These are phyloP conservation scores for Colletotrichum destructivum DNA, from an alignment of 2,329 filamentous ascomycete species.

Conservation along the genomic window DNA sequence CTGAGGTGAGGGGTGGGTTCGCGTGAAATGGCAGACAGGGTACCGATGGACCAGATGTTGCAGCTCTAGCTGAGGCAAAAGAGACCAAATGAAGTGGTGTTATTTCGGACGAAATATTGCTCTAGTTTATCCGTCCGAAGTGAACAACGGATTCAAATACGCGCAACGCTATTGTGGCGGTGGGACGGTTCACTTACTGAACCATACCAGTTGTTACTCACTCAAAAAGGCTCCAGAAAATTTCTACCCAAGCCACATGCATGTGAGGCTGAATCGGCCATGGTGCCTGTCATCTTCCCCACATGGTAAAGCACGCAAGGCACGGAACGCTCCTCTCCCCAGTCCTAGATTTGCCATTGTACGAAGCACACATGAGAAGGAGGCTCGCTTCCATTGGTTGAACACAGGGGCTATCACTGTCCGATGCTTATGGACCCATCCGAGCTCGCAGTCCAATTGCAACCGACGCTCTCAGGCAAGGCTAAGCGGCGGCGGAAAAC, in stretches of 20 bases:
- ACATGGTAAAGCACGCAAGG: conserved; percentile 41
- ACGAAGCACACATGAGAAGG: not conserved
- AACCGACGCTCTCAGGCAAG: not conserved
- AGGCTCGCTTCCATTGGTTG: conserved; percentile 7
- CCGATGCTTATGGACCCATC: not conserved
- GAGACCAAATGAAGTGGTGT: no score
- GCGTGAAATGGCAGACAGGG: conserved; percentile 11
- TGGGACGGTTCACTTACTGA: conserved; percentile 2
- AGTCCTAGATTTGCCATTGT: no score
- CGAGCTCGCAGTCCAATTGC: not conserved
- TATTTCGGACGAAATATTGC: no score
- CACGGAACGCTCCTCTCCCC: conserved; percentile 9
- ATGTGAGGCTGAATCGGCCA: conserved; percentile 35
- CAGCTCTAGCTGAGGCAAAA: not conserved
- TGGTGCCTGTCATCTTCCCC: conserved; percentile 28
- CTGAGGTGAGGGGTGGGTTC: not conserved
- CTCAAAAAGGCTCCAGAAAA: conserved; percentile 30
- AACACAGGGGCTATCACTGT: not conserved
- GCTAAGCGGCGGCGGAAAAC: not conserved
- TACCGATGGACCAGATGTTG: not conserved
- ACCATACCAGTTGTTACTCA: not conserved
- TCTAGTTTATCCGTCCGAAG: not conserved
- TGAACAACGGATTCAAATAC: not conserved
- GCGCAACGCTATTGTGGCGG: not conserved
- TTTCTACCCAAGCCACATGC: conserved; percentile 33